Evolutionary conservation across 2,329 filamentous ascomycete species (phyloP), one percentile per base, ranked within the genome.

Genomic region (Aureobasidium mangrovei): DNA sequence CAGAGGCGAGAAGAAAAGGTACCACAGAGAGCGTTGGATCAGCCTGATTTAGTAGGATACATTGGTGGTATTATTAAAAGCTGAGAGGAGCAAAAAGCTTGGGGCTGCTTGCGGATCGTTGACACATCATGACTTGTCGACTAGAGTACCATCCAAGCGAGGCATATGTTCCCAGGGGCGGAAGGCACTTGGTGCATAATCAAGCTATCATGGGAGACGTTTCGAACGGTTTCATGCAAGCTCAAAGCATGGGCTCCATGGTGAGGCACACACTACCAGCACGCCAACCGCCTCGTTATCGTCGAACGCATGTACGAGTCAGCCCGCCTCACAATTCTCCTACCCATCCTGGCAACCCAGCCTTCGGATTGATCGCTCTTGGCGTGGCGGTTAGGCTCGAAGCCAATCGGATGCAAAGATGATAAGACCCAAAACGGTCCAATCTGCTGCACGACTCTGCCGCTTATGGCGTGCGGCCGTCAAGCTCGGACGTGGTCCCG

Each of bases 181-280:
- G 53, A 54, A 54, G 41, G 45, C 26, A 48, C 36, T 38, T 44
- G 28, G 47, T 58, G 56, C 56, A 58, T 58, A 56, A 58, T 58
- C 56, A 56, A 58, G 56, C 36, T 53, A 56, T 56, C 56, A 56
- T 56, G 56, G 31, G 36, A 33, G 48, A 53, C 46, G 53, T 54
- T 48, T 54, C 53, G 42, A 31, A 53, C 39, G 32, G 46, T 56
- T 43, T 49, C 53, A 55, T 55, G 54, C 54, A 39, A 28, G 45
- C 31, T 39, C 26, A 45, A 51, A 55, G 54, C 40, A 55, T 55
- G 33, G 46, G 36, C 44, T 36, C 53, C 53, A 55, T 45, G 10
- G 29, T 35, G 29, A 44, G 40, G 32, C 54, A 51, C 54, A 55
- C 35, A 18, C 44, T 39, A 42, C 49, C 39, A 53, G 29, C 36